Percentiles rank a stretch among this genome's conserved stretches.
Conservation (phyloP, 179 eudicot genomes). For the Spergularia azorica region DNA sequence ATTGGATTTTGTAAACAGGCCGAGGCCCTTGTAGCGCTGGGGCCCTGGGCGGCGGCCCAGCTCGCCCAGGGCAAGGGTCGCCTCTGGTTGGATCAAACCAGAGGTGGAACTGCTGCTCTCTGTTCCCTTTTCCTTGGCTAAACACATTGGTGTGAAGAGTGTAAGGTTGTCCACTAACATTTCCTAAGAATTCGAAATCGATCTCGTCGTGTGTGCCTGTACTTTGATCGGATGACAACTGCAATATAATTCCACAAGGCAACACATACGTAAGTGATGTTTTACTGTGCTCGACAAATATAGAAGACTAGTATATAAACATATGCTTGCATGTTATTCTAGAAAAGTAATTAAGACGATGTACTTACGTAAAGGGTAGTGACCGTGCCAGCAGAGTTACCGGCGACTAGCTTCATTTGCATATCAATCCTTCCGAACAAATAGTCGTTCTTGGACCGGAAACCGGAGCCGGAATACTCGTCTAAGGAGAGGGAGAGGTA, state of each 20-base stretch:
- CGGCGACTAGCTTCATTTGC: constrained; percentile 30
- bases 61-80: too few species aligned
- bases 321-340: neutral
- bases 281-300: too few species aligned
- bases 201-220: constrained; percentile 27
- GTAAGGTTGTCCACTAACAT: constrained; percentile 31
- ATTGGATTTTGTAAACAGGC: too few species aligned
- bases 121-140: constrained; percentile 31
- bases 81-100: constrained; percentile 31
- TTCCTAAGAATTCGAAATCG: constrained; percentile 31
- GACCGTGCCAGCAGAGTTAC: constrained; percentile 36
- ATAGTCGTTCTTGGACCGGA: constrained; percentile 27
- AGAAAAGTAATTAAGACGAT: too few species aligned
- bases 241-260: neutral
- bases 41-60: too few species aligned
- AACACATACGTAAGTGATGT: neutral
- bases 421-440: constrained; percentile 33
- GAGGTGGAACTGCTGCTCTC: constrained; percentile 40
- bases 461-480: constrained; percentile 29
- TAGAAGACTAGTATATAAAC: neutral
- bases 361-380: constrained; percentile 29
- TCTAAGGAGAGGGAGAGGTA: constrained; percentile 27
- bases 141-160: constrained; percentile 32
- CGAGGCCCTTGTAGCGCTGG: too few species aligned
- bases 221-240: constrained; percentile 24